These are phyloP conservation scores for Gentiana straminea DNA, from an alignment of 257 asterid genomes.

Conservation along the genomic window DNA sequence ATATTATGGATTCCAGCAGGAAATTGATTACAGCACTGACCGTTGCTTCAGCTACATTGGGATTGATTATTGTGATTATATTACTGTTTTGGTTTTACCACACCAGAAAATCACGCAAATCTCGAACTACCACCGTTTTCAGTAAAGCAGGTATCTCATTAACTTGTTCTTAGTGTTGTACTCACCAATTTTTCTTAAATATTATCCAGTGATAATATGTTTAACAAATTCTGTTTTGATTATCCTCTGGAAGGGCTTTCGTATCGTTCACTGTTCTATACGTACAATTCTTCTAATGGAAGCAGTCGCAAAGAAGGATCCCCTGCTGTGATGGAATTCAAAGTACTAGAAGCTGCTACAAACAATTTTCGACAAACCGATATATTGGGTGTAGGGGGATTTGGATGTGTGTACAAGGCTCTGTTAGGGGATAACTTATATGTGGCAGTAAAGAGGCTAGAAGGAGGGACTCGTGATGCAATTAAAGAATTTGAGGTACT, in stretches of 20 bases:
- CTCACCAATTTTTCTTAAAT: background rate
- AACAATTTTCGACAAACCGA: constrained; percentile 35
- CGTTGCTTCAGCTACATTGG: constrained; percentile 31
- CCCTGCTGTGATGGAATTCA: constrained; percentile 39
- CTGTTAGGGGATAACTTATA: constrained; percentile 31
- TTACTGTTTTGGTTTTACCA: constrained; percentile 27
- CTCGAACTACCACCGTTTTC: constrained; percentile 7
- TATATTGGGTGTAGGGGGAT: constrained; percentile 60
- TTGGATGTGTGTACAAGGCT: constrained; percentile 63
- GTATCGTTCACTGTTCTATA: constrained; percentile 17
- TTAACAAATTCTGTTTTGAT: background rate
- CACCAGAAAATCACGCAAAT: constrained; percentile 23
- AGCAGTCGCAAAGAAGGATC: constrained; percentile 17
- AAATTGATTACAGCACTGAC: constrained; percentile 30
- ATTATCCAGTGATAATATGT: background rate
- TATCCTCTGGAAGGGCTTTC: constrained; percentile 21
- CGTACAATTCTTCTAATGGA: constrained; percentile 16
- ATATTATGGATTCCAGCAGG: constrained; percentile 18
- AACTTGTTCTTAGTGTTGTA: background rate
- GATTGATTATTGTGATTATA: constrained; percentile 17
- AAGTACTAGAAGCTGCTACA: constrained; percentile 47
- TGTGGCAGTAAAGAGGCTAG: constrained; percentile 62
- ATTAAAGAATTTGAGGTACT: constrained; percentile 53
- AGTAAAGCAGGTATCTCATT: constrained; percentile 21
- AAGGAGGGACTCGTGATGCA: constrained; percentile 28